A percentile compares a stretch with the other conserved stretches of the same genome.
Evolutionary conservation across 2,329 filamentous ascomycete genomes (phyloP).

Genomic region (Eutypella sp.): DNA sequence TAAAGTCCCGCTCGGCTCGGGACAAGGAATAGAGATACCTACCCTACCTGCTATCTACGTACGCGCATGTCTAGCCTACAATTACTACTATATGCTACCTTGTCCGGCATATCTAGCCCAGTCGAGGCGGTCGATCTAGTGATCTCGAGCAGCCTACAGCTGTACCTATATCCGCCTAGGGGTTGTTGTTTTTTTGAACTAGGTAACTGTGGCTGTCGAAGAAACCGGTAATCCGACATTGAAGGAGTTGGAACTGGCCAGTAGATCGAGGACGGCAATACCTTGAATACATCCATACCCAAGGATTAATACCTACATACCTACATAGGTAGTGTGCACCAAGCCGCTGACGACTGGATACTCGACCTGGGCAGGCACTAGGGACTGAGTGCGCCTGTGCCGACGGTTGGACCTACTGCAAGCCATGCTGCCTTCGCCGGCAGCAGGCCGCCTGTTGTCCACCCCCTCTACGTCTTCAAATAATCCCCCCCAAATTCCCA

Average conservation of each 20-base stretch:
- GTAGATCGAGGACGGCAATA: too few relatives aligned
- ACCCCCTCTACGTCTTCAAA: slow-evolving; percentile 1
- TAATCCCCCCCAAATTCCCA: slow-evolving; percentile 10
- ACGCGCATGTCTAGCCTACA: neutral
- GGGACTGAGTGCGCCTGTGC: neutral
- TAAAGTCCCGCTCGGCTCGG: neutral
- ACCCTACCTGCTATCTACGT: neutral
- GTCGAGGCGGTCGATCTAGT: neutral
- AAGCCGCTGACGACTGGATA: neutral
- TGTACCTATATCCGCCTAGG: neutral
- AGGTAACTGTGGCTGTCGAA: neutral
- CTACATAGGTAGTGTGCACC: neutral
- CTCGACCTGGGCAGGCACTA: too few relatives aligned
- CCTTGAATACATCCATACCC: neutral
- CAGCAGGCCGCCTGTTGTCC: slow-evolving; percentile 17
- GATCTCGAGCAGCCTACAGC: neutral
- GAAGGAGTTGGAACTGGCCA: neutral
- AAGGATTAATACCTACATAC: neutral
- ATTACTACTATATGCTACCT: too few relatives aligned
- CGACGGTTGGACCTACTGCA: neutral
- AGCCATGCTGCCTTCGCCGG: slow-evolving; percentile 28
- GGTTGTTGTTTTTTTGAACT: too few relatives aligned
- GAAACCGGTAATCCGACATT: neutral
- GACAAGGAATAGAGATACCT: neutral
- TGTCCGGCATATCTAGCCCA: too few relatives aligned